A percentile compares a stretch with the other conserved stretches of the same genome.
Conservation (phyloP, 2,329 filamentous ascomycete species). For the Aspergillus hiratsukae region DNA sequence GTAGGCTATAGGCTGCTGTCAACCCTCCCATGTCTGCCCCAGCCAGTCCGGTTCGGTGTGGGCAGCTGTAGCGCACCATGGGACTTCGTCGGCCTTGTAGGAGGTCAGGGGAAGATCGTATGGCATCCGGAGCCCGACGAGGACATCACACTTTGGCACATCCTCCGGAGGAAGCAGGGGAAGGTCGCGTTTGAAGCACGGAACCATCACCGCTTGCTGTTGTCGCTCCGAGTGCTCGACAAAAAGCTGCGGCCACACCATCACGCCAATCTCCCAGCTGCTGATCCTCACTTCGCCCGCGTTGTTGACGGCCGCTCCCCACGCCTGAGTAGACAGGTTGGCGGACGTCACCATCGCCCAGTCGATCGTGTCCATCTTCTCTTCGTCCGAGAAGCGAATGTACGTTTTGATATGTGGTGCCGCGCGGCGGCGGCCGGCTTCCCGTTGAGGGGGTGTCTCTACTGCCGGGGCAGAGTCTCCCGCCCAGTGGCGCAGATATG, state of each 20-base stretch:
- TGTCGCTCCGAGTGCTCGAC: constrained; percentile 11
- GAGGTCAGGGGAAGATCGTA: constrained; percentile 70
- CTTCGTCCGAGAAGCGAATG: constrained; percentile 54
- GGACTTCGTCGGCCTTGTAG: constrained; percentile 61
- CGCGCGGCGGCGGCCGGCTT: constrained; percentile 62
- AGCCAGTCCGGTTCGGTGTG: constrained; percentile 58
- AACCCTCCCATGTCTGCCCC: constrained; percentile 38
- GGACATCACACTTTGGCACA: constrained; percentile 18
- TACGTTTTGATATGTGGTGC: constrained; percentile 91
- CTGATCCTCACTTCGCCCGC: constrained; percentile 64
- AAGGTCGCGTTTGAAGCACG: constrained; percentile 60
- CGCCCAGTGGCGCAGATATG: constrained; percentile 71
- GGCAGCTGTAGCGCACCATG: constrained; percentile 67
- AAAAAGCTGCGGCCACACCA: constrained; percentile 69
- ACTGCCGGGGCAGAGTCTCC: constrained; percentile 53
- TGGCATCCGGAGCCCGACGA: constrained; percentile 73
- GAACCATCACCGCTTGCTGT: constrained; percentile 55
- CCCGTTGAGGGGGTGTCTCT: constrained; percentile 23
- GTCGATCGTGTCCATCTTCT: constrained; percentile 53
- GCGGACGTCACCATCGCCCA: constrained; percentile 88
- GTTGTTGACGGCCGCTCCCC: constrained; percentile 62
- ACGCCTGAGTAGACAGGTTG: constrained; percentile 86
- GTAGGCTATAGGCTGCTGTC: background rate
- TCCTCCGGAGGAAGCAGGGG: constrained; percentile 20
- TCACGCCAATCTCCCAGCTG: constrained; percentile 78